A percentile compares a stretch with the other conserved stretches of the same genome.
Evolutionary conservation across 139 green algal genomes (phyloP).

Genomic region (Mesostigma viride): DNA sequence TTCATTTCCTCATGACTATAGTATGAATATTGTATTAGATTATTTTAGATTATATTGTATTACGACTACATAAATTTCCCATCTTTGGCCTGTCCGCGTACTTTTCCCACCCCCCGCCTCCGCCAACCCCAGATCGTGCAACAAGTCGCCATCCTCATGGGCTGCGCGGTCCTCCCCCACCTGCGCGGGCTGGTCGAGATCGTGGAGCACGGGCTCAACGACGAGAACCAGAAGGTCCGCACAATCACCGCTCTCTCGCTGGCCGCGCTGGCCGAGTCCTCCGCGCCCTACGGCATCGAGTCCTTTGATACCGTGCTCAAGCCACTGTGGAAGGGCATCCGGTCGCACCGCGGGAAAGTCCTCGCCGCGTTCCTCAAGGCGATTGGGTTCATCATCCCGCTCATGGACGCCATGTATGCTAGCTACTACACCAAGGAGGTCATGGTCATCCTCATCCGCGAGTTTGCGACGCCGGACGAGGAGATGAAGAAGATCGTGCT

Average conservation of each 20-base stretch:
- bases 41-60: too few species aligned
- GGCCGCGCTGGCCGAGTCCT: constrained; percentile 85
- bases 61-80: too few species aligned
- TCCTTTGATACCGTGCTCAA: constrained; percentile 96
- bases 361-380: constrained; percentile 50
- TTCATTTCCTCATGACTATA: too few species aligned
- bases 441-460: constrained; percentile 91
- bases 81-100: too few species aligned
- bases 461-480: constrained; percentile 95
- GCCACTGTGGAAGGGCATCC: constrained; percentile 94
- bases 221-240: constrained; percentile 66
- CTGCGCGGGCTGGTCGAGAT: constrained; percentile 91
- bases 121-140: too few species aligned
- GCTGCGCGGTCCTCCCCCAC: constrained; percentile 94
- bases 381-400: constrained; percentile 95
- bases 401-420: constrained; percentile 97
- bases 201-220: constrained; percentile 74
- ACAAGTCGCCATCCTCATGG: constrained; percentile 90
- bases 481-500: constrained; percentile 99
- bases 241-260: constrained; percentile 92
- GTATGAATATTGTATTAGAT: too few species aligned
- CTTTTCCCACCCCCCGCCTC: too few species aligned
- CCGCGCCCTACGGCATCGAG: constrained; percentile 94
- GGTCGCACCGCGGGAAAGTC: constrained; percentile 78
- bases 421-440: constrained; percentile 94